Evolutionary conservation across 352 stramenopile species (phyloP).

Genomic region (Phytophthora palmivora): DNA sequence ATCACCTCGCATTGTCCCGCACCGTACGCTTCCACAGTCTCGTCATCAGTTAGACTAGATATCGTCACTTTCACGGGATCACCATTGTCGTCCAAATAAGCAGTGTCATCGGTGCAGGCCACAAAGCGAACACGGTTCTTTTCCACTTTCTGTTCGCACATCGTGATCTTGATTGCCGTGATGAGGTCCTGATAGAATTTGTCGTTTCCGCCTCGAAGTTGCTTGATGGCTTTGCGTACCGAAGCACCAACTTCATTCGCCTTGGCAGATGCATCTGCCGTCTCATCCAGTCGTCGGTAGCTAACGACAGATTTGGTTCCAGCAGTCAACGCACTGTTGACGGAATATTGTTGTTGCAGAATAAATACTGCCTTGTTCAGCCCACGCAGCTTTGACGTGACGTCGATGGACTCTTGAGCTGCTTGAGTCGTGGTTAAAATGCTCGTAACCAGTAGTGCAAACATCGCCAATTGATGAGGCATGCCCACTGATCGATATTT

Average conservation of each 20-base stretch:
- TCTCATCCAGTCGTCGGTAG: constrained; percentile 31
- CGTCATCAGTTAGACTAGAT: constrained; percentile 29
- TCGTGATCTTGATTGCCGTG: constrained; percentile 53
- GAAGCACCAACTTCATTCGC: constrained; percentile 54
- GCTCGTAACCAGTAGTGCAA: constrained; percentile 14
- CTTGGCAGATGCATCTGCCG: constrained; percentile 38
- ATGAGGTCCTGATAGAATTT: constrained; percentile 77
- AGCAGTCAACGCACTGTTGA: not conserved
- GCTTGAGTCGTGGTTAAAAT: constrained; percentile 12
- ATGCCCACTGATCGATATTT: not conserved
- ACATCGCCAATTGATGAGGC: not conserved
- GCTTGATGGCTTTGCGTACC: constrained; percentile 68
- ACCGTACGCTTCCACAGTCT: constrained; percentile 39
- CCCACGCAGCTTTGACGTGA: constrained; percentile 31
- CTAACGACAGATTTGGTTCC: not conserved
- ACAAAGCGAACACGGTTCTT: constrained; percentile 50
- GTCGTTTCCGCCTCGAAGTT: constrained; percentile 60
- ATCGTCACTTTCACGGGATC: constrained; percentile 39
- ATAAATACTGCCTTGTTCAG: constrained; percentile 8
- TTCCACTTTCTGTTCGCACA: constrained; percentile 49
- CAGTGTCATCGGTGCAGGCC: constrained; percentile 20
- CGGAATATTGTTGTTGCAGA: constrained; percentile 2
- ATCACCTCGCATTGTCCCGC: constrained; percentile 55
- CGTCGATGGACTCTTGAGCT: constrained; percentile 12
- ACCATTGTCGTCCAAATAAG: constrained; percentile 54